Evolutionary conservation across 345 rosid genomes (phyloP).

Genomic region (Camelina laxa): DNA sequence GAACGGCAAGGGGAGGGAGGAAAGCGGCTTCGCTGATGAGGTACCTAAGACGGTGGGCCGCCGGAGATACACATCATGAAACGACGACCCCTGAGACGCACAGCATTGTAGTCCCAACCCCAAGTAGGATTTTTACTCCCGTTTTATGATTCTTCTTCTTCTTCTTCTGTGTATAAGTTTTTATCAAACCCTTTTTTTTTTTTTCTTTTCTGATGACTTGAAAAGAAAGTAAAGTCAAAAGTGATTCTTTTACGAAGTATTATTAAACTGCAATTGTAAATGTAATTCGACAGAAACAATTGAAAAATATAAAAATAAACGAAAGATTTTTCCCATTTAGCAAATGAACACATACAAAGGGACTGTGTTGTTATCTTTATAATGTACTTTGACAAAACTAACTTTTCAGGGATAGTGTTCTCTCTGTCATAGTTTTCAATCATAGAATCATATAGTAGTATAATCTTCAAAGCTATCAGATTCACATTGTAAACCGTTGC

Average conservation of each 20-base stretch:
- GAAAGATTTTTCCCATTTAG: slow-evolving; percentile 1
- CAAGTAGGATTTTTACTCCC: slow-evolving; percentile 40
- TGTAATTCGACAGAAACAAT: slow-evolving; percentile 16
- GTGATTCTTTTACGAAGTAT: slow-evolving; percentile 25
- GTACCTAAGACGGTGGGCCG: slow-evolving; percentile 75
- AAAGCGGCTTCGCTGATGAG: slow-evolving; percentile 73
- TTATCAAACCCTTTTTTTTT: neutral
- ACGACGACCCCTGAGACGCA: slow-evolving; percentile 32
- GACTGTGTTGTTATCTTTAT: too few species aligned
- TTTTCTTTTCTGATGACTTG: neutral
- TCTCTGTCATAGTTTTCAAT: neutral
- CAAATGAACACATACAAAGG: neutral
- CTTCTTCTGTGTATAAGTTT: too few species aligned
- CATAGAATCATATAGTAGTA: neutral
- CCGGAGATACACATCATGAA: slow-evolving; percentile 30
- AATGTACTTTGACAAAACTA: too few species aligned
- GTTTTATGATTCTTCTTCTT: slow-evolving; percentile 8
- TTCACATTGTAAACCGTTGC: too few species aligned
- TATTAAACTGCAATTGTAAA: slow-evolving; percentile 32
- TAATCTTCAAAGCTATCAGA: neutral
- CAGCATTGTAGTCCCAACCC: slow-evolving; percentile 42
- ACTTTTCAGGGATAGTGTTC: too few species aligned
- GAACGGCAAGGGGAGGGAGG: slow-evolving; percentile 65
- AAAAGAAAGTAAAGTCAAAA: slow-evolving; percentile 2
- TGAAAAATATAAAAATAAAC: neutral